These are phyloP conservation scores for Mitragyna speciosa DNA, from an alignment of 257 asterid species.

Conservation along the genomic window DNA sequence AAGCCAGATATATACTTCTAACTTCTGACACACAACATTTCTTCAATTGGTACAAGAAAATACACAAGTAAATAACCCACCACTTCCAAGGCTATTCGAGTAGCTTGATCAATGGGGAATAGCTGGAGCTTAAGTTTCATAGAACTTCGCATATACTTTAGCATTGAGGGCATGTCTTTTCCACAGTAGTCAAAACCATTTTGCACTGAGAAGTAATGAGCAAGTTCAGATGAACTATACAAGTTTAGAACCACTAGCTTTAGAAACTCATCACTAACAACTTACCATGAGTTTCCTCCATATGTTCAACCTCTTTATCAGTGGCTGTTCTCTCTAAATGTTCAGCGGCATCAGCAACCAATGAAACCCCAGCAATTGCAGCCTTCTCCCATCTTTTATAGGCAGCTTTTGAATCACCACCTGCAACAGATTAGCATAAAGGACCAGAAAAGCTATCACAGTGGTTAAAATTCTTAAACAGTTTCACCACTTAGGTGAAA, in stretches of 20 bases:
- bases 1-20: slow-evolving; percentile 1
- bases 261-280: slow-evolving; percentile 2
- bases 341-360: slow-evolving; percentile 99
- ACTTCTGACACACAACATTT: background rate
- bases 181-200: slow-evolving; percentile 50
- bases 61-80: slow-evolving; percentile 36
- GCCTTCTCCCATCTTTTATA: slow-evolving; percentile 99
- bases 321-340: slow-evolving; percentile 82
- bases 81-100: slow-evolving; percentile 84
- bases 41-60: slow-evolving; percentile 9
- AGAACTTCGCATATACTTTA: slow-evolving; percentile 45
- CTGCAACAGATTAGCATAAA: slow-evolving; percentile 34
- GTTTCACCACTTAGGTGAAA: background rate
- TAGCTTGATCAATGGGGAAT: slow-evolving; percentile 86
- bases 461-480: background rate
- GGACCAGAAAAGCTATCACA: background rate
- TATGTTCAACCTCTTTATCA: slow-evolving; percentile 55
- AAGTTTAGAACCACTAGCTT: slow-evolving; percentile 10
- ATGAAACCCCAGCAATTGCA: slow-evolving; percentile 97
- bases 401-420: slow-evolving; percentile 71
- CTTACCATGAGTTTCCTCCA: slow-evolving; percentile 59
- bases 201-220: slow-evolving; percentile 42
- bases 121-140: slow-evolving; percentile 87
- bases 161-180: slow-evolving; percentile 43
- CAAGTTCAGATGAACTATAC: slow-evolving; percentile 17